These are phyloP conservation scores for Curvularia spicifera DNA, from an alignment of 2,329 filamentous ascomycete genomes.

Conservation along the genomic window DNA sequence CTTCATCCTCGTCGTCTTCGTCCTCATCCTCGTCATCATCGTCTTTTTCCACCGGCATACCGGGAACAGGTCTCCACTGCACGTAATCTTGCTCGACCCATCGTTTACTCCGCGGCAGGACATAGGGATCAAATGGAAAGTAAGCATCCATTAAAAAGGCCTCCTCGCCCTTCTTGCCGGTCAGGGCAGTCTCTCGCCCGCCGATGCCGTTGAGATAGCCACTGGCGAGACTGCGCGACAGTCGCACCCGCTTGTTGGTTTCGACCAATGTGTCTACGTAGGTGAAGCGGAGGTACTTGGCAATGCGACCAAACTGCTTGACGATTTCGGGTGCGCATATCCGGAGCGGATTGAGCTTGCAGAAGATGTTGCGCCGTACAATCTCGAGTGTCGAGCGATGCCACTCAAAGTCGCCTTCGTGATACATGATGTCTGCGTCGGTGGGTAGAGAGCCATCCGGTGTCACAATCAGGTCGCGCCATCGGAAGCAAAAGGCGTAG, in stretches of 20 bases:
- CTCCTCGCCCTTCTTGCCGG: slow-evolving; percentile 69
- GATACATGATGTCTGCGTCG: slow-evolving; percentile 62
- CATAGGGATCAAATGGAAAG: slow-evolving; percentile 97
- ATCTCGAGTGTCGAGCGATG: slow-evolving; percentile 74
- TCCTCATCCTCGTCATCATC: slow-evolving; percentile 51
- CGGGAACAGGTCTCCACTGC: slow-evolving; percentile 47
- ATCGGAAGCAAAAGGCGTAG: slow-evolving; percentile 98
- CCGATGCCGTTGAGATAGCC: slow-evolving; percentile 54
- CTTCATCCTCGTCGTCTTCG: slow-evolving; percentile 16
- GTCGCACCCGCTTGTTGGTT: slow-evolving; percentile 85
- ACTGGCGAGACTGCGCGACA: slow-evolving; percentile 71
- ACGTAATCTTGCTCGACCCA: slow-evolving; percentile 74
- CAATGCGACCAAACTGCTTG: slow-evolving; percentile 85
- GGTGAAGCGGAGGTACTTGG: slow-evolving; percentile 83
- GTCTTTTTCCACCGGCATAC: slow-evolving; percentile 52
- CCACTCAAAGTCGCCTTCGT: slow-evolving; percentile 80
- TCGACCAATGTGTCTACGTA: slow-evolving; percentile 90
- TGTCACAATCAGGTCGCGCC: slow-evolving; percentile 80
- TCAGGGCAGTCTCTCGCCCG: slow-evolving; percentile 62
- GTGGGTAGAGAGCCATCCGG: slow-evolving; percentile 53
- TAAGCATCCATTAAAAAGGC: slow-evolving; percentile 89
- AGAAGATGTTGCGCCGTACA: slow-evolving; percentile 79
- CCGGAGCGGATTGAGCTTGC: slow-evolving; percentile 90
- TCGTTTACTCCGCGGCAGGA: slow-evolving; percentile 81
- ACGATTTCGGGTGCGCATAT: slow-evolving; percentile 92